phyloP scores from a whole-genome alignment of 164 flowering plant genomes.

The Euptelea pleiosperma region DNA sequence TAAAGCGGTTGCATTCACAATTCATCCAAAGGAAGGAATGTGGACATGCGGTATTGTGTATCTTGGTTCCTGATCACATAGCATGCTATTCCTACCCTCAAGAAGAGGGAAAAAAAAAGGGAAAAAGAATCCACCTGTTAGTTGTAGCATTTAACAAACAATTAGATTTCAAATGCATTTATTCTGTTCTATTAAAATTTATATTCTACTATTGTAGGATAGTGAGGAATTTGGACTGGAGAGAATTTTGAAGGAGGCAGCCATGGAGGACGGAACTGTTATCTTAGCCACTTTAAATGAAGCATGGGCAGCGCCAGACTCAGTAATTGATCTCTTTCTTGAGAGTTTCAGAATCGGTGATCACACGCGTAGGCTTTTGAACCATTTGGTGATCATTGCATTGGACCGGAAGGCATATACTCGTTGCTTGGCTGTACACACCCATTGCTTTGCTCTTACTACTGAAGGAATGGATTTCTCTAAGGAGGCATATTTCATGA shows the following conservation, averaged over 20 bases:
- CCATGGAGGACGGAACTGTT: conserved; percentile 25
- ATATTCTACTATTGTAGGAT: conserved; percentile 13
- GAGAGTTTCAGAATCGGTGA: conserved; percentile 23
- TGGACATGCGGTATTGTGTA: no score
- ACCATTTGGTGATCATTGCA: conserved; percentile 69
- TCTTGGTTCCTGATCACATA: no score
- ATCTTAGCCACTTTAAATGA: conserved; percentile 28
- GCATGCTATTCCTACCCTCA: no score
- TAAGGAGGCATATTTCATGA: conserved; percentile 76
- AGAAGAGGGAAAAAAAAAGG: no score
- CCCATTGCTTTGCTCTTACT: conserved; percentile 61
- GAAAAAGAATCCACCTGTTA: no score
- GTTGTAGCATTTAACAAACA: not conserved
- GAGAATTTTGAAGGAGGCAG: conserved; percentile 20
- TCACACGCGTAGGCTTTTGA: conserved; percentile 15
- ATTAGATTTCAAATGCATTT: not conserved
- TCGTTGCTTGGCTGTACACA: conserved; percentile 52
- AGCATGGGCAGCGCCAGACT: conserved; percentile 30
- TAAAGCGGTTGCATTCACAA: no score
- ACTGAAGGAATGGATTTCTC: conserved; percentile 66
- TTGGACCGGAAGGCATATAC: conserved; percentile 66
- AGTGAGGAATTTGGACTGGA: conserved; percentile 10
- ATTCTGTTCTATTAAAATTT: not conserved
- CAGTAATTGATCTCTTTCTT: conserved; percentile 21
- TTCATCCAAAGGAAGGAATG: no score